Evolutionary conservation across 331 rosid genomes (phyloP).

Genomic region (Rosa hybrid): DNA sequence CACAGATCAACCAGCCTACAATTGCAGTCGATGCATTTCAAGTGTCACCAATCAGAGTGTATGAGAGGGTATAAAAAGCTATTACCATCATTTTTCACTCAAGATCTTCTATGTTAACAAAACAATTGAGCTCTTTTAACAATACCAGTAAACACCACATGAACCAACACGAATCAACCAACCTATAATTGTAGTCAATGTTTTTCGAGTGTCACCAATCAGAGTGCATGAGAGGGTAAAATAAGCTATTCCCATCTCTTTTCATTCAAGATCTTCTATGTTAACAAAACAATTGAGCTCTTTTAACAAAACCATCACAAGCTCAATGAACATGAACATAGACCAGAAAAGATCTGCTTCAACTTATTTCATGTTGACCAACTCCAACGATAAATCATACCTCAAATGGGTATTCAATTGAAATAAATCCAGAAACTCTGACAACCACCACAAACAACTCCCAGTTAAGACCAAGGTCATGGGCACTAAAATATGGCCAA

Average conservation of each 20-base stretch:
- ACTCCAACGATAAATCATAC: slow-evolving; percentile 4
- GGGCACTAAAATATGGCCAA: not conserved
- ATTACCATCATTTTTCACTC: no score
- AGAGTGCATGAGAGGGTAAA: not conserved
- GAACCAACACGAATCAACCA: not conserved
- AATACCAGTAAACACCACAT: not conserved
- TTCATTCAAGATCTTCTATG: not conserved
- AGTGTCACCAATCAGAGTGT: no score
- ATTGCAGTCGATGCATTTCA: no score
- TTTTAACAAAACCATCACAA: not conserved
- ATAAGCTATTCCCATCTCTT: not conserved
- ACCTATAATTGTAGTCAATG: not conserved
- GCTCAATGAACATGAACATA: not conserved
- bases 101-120: no score
- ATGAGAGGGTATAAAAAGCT: no score
- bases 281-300: not conserved
- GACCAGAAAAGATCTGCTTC: not conserved
- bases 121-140: no score
- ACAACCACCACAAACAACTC: not conserved
- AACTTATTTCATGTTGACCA: not conserved
- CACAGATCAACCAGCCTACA: no score
- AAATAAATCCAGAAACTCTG: not conserved
- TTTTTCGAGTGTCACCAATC: not conserved
- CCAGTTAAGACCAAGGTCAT: not conserved
- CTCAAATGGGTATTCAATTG: not conserved